A percentile compares a stretch with the other conserved stretches of the same genome.
phyloP scores from a whole-genome alignment of 495 filamentous ascomycete species.

The Penicillium egyptiacum region DNA sequence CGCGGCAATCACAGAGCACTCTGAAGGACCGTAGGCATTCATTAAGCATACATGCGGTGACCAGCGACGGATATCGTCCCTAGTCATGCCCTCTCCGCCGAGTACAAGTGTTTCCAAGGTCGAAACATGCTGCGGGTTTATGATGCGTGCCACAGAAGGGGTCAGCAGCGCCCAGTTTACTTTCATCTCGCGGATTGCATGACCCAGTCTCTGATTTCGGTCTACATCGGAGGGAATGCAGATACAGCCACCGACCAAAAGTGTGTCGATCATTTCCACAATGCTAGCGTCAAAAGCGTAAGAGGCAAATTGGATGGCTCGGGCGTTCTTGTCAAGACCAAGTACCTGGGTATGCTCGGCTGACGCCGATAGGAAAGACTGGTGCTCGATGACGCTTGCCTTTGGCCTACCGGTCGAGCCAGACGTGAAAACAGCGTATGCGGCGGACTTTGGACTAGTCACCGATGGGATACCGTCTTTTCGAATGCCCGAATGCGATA shows the following conservation, averaged over 20 bases:
- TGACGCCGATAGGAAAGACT: constrained; percentile 6
- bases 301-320: constrained; percentile 33
- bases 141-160: constrained; percentile 9
- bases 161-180: neutral
- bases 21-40: neutral
- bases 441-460: neutral
- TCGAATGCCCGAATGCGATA: neutral
- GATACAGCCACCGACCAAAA: constrained; percentile 26
- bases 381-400: constrained; percentile 55
- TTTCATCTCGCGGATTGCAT: neutral
- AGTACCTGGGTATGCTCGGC: constrained; percentile 18
- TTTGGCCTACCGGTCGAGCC: constrained; percentile 69
- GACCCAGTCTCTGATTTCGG: neutral
- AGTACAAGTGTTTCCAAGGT: constrained; percentile 13
- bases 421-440: constrained; percentile 39
- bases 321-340: neutral
- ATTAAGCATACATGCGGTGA: neutral
- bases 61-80: constrained; percentile 12
- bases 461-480: neutral
- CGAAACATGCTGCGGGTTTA: constrained; percentile 29
- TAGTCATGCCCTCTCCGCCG: constrained; percentile 19
- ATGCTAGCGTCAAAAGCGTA: constrained; percentile 28
- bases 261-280: constrained; percentile 20
- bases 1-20: neutral
- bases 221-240: constrained; percentile 30